Evolutionary conservation across 1,284 basidiomycete genomes (phyloP).

Genomic region (Naganishia cerealis): DNA sequence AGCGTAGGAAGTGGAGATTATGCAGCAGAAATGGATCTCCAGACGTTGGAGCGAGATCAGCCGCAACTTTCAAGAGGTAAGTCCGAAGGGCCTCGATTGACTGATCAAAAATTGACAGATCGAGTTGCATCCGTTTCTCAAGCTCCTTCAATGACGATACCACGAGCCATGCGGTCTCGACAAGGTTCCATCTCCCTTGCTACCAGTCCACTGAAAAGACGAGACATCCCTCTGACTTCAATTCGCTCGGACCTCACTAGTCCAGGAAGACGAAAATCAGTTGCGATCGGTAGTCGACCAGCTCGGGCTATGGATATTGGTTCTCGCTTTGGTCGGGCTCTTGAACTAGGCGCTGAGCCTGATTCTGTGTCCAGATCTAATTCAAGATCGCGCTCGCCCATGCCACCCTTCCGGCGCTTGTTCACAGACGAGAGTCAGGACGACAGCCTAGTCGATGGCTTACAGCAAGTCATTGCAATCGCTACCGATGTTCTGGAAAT

Average conservation of each 20-base stretch:
- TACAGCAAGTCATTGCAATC: slow-evolving; percentile 89
- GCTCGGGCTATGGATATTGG: slow-evolving; percentile 22
- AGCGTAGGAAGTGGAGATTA: background rate
- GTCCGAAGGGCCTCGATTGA: background rate
- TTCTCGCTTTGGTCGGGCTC: slow-evolving; percentile 19
- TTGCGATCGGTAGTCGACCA: slow-evolving; percentile 3
- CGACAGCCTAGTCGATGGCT: slow-evolving; percentile 68
- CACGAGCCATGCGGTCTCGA: slow-evolving; percentile 22
- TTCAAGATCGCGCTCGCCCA: slow-evolving; percentile 89
- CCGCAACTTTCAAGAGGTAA: slow-evolving; percentile 9
- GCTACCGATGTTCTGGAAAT: slow-evolving; percentile 94
- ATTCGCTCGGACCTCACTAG: slow-evolving; percentile 21
- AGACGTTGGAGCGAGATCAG: background rate
- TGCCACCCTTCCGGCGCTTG: slow-evolving; percentile 68
- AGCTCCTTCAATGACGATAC: slow-evolving; percentile 30
- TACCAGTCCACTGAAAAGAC: slow-evolving; percentile 33
- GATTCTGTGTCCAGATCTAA: slow-evolving; percentile 83
- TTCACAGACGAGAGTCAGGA: slow-evolving; percentile 61
- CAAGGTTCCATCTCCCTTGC: slow-evolving; percentile 34
- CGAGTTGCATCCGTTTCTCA: background rate
- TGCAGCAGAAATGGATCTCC: background rate
- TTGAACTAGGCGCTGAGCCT: slow-evolving; percentile 63
- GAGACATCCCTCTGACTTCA: slow-evolving; percentile 34
- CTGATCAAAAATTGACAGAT: background rate
- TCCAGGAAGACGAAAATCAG: slow-evolving; percentile 39